Evolutionary conservation across 495 filamentous ascomycete genomes (phyloP), one percentile per base, ranked within the genome.

Genomic region (Rhizodiscina lignyota): DNA sequence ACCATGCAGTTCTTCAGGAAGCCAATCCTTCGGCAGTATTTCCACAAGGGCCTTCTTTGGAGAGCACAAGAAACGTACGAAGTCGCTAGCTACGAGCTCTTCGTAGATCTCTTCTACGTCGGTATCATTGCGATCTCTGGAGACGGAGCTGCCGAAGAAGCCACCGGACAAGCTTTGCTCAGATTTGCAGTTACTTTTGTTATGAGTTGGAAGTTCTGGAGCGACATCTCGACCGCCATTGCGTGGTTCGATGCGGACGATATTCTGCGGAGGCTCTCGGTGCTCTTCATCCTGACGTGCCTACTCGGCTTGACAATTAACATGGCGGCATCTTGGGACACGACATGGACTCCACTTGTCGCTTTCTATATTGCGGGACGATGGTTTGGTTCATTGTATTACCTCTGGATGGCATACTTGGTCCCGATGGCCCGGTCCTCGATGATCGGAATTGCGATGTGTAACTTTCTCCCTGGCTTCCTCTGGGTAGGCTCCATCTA

Each of bases 51-150:
- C 1, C 54, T 74, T 13, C 52, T 75, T 10, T 75, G 70, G 70
- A 59, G 70, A 21, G 63, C 66, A 4, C 52, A 53, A 6, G 58
- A 63, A 36, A 44, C 50, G 10, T 64, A 68, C 21, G 58, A 70
- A 45, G 65, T 70, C 10, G 62, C 63, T 30, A 62, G 54, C 13
- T 74, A 68, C 41, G 70, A 75, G 51, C 59, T 75, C 12, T 75
- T 75, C 37, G 55, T 75, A 45, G 62, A 66, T 36, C 39, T 60
- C 11, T 41, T 61, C 21, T 63, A 69, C 26, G 67, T 70, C 19
- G 67, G 67, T n/a, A 75, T 75, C 39, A 62, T 75, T 28, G 67
- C 67, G 28, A 60, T 73, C 44, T 65, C 66, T 27, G 70, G 70
- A n/a, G 68, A 72, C 44, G 56, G 49, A 24, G 64, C 62, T 5